Base-by-base conservation (phyloP, 2,329 filamentous ascomycete species). In the Magnaporthiopsis rhizophila region DNA sequence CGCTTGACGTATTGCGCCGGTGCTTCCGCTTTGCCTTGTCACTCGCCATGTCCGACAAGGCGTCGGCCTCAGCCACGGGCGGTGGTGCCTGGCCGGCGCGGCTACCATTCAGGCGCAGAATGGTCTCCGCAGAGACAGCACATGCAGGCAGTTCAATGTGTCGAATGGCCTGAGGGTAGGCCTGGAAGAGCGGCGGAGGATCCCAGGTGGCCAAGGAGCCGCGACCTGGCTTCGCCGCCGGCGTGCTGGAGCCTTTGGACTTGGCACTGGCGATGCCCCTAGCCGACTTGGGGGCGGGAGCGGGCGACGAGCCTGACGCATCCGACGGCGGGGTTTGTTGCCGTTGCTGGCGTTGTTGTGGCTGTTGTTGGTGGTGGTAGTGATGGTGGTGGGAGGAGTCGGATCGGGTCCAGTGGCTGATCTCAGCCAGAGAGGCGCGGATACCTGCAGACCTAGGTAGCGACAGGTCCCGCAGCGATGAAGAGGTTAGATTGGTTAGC, bases 101-200 rank as follows among this genome's bases (percentile, higher is more conserved):
- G 66, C 80, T 79, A 62, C 82, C 81, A 67, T 86, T 84, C 61
- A 84, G 76, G 66, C 88, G 85, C 62, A 92, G 73, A 60, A 95
- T 84, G 0, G 83, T 76, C 66, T 96, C 92, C 1, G 89, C 83
- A 1, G 89, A 85, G 13, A 89, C 76, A 2, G 83, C 84, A 53
- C 89, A 88, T 21, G 89, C 83, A 32, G 87, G 83, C 3, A 96
- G 79, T 21, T 83, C 86, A 13, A 86, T 87, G 73, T 95, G 86
- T 71, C 90, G 92, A 68, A 91, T 83, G 3, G 91, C 87, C 74
- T 96, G 92, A 0, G 91, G 89, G 72, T 92, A 96, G 15, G 91
- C 92, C 73, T 96, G 90, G 74, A 93, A 96, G 15, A 97, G 78
- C 2, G 92, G 90, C 8, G 91, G 90, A 21, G 88, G 84, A 64